Evolutionary conservation across 352 stramenopile species (phyloP).

Genomic region (Phytophthora citricola): DNA sequence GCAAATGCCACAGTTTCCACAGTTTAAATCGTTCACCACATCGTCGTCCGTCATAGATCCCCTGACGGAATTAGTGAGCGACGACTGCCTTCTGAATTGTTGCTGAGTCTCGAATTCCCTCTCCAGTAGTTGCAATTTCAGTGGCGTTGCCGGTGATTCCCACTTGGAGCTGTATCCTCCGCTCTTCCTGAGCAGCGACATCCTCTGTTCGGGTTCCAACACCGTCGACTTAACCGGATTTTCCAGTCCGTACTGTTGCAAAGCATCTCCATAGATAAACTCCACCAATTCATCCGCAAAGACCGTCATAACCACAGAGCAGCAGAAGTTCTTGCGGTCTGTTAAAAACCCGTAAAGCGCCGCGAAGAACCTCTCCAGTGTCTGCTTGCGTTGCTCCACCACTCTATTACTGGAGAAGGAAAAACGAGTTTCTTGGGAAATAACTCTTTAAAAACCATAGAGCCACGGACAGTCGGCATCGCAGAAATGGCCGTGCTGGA

Average conservation of each 20-base stretch:
- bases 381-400: conserved; percentile 51
- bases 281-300: conserved; percentile 59
- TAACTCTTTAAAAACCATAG: conserved; percentile 81
- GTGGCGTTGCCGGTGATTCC: conserved; percentile 11
- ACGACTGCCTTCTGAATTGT: conserved; percentile 20
- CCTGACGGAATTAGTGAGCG: conserved; percentile 25
- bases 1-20: conserved; percentile 46
- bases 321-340: conserved; percentile 68
- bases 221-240: conserved; percentile 28
- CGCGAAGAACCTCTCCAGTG: conserved; percentile 67
- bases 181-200: conserved; percentile 9
- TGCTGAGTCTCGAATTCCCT: conserved; percentile 1
- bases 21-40: conserved; percentile 30
- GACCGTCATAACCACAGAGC: conserved; percentile 40
- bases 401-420: conserved; percentile 54
- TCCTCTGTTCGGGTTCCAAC: conserved; percentile 3
- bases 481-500: conserved; percentile 81
- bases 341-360: conserved; percentile 63
- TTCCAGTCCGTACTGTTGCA: conserved; percentile 54
- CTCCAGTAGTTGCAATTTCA: conserved; percentile 18
- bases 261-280: conserved; percentile 71
- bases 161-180: conserved; percentile 19
- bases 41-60: conserved; percentile 38
- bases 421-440: conserved; percentile 72
- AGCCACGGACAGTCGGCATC: conserved; percentile 74